Conservation (phyloP, 2,329 filamentous ascomycete genomes). For the Fragosphaeria purpurea region DNA sequence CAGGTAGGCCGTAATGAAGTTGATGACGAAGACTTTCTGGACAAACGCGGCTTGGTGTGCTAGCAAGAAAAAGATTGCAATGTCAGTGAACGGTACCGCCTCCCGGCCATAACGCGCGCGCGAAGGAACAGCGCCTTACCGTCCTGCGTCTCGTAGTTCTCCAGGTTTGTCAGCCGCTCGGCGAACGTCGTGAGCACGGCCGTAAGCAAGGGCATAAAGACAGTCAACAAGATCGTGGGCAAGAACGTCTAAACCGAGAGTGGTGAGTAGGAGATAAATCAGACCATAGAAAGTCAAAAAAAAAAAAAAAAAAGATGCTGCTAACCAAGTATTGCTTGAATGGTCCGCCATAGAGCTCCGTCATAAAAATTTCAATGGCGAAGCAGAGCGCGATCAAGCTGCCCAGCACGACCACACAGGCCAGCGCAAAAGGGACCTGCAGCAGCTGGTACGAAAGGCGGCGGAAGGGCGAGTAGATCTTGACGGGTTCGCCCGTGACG, state of each 20-base stretch:
- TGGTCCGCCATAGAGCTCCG: slow-evolving; percentile 82
- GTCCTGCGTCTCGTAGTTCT: slow-evolving; percentile 88
- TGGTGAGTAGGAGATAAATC: slow-evolving; percentile 7
- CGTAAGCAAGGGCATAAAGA: slow-evolving; percentile 68
- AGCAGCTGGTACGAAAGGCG: slow-evolving; percentile 68
- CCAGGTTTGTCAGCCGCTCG: slow-evolving; percentile 64
- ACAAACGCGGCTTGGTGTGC: slow-evolving; percentile 76
- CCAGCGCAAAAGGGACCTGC: slow-evolving; percentile 74
- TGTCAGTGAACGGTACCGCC: no score
- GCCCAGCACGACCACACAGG: slow-evolving; percentile 63
- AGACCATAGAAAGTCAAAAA: no score
- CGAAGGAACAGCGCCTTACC: slow-evolving; percentile 24
- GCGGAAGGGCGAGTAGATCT: slow-evolving; percentile 66
- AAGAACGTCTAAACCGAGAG: slow-evolving; percentile 56
- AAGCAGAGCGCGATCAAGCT: slow-evolving; percentile 79
- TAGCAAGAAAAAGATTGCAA: slow-evolving; percentile 16
- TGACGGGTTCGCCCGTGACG: slow-evolving; percentile 68
- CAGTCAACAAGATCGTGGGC: slow-evolving; percentile 78
- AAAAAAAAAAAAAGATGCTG: slow-evolving; percentile 17
- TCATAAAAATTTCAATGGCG: slow-evolving; percentile 90
- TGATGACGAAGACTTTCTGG: slow-evolving; percentile 84
- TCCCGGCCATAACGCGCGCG: no score
- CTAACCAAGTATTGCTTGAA: slow-evolving; percentile 71
- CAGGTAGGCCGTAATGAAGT: slow-evolving; percentile 72
- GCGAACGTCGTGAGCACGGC: slow-evolving; percentile 67